Evolutionary conservation across 1,284 basidiomycete genomes (phyloP), one percentile per base, ranked within the genome.

Genomic region (Fistulinella cinereoalba): DNA sequence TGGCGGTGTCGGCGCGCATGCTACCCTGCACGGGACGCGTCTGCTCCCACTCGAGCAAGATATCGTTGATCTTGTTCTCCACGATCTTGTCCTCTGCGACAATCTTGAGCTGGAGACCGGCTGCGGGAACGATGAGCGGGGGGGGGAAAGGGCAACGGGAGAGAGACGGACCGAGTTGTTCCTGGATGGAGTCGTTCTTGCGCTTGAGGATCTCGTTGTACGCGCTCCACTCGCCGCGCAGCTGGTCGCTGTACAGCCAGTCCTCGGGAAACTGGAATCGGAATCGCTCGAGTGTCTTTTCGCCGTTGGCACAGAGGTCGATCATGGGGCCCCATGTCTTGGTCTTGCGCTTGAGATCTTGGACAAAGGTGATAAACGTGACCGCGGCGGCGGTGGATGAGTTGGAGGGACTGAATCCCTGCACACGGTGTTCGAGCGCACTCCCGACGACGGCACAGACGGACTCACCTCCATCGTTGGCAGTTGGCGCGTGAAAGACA

Each of bases 71-170:
- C 73, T 89, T 92, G 67, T 92, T 91, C 72, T 95, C 91, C 3
- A 97, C 83, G 46, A 97, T 94, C 74, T 96, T 97, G 75, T 98
- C 97, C 67, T 99, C 94, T 3, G 96, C 95, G n/a, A 96, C 91
- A 65, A 99, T 97, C 79, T 99, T 99, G 58, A 97, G 78, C 69
- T 98, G 96, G 18, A 99, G 75, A 3, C 95, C 95, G 49, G 93
- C 95, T 93, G 50, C 1, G 24, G 57, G 10, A 44, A 44, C 4
- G 18, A 41, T 40, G 15, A 38, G 28, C 23, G 31, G 49, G 19
- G 53, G 45, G 37, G 32, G 22, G 19, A 31, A 12, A 24, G n/a
- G 40, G 28, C 34, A 41, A 25, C 47, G 28, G 22, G 16, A 22
- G 44, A 37, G 43, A 64, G 73, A 50, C 43, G 3, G 43, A 91